Conservation (phyloP, 768 basidiomycete genomes). For the Paxillus ammoniavirescens region DNA sequence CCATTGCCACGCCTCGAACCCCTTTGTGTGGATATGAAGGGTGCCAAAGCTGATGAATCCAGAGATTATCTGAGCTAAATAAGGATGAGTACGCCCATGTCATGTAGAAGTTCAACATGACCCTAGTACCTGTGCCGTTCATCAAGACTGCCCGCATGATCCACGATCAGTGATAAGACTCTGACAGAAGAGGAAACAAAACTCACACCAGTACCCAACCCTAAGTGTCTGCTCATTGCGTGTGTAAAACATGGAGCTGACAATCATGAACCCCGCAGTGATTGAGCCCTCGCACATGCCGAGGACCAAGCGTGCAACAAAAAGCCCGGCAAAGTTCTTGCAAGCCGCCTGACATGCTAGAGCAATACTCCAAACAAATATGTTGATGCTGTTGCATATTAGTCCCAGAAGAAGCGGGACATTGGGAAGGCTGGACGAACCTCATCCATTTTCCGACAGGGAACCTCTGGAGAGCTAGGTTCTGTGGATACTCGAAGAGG, state of each 20-base stretch:
- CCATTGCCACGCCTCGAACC: constrained; percentile 78
- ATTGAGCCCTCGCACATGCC: constrained; percentile 73
- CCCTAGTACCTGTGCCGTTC: constrained; percentile 60
- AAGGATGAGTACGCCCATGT: constrained; percentile 6
- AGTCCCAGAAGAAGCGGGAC: too few relatives aligned
- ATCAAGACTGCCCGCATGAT: constrained; percentile 51
- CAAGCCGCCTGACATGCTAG: constrained; percentile 67
- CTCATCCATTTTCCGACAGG: constrained; percentile 84
- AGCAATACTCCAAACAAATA: constrained; percentile 63
- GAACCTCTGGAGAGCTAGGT: constrained; percentile 66
- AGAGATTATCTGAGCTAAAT: constrained; percentile 62
- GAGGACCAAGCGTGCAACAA: constrained; percentile 61
- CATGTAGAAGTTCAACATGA: background rate
- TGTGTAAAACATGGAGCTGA: constrained; percentile 78
- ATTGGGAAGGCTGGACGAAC: constrained; percentile 25
- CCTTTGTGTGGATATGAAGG: constrained; percentile 54
- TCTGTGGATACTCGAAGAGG: constrained; percentile 72
- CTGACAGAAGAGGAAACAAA: background rate
- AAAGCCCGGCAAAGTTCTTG: constrained; percentile 63
- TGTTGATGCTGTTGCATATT: constrained; percentile 49
- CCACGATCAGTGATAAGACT: too few relatives aligned
- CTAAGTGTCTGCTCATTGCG: constrained; percentile 65
- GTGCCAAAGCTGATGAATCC: constrained; percentile 69
- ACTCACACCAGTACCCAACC: constrained; percentile 77
- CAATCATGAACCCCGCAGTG: constrained; percentile 76